phyloP scores from a whole-genome alignment of 176 grass and related monocot genomes.

The Miscanthus lutarioriparius region DNA sequence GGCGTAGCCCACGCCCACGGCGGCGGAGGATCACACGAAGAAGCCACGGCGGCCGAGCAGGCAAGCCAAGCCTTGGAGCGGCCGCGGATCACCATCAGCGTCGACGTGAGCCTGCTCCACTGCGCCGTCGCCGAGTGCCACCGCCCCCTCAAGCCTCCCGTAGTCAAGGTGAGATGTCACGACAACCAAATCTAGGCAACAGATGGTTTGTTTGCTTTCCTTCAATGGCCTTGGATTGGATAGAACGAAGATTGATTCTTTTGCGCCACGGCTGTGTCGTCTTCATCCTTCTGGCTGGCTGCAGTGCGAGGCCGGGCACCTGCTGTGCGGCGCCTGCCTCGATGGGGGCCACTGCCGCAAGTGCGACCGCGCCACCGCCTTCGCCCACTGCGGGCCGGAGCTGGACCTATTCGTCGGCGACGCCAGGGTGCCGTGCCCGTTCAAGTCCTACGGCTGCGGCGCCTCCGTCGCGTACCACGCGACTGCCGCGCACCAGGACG shows the following conservation, averaged over 20 bases:
- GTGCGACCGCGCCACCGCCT: not conserved
- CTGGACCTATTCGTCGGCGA: not conserved
- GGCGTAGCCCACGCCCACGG: no score
- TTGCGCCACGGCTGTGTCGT: not conserved
- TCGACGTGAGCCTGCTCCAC: not conserved
- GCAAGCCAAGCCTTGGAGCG: not conserved
- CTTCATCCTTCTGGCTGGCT: not conserved
- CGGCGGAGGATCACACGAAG: not conserved
- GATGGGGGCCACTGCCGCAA: not conserved
- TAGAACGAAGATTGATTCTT: not conserved
- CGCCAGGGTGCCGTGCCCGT: conserved; percentile 32
- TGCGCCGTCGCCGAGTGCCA: conserved; percentile 12
- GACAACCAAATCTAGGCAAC: not conserved
- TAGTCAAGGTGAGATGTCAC: not conserved
- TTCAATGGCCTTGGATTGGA: not conserved
- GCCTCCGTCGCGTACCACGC: not conserved
- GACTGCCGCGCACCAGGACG: not conserved
- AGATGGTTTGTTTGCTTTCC: not conserved
- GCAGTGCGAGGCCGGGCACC: no score
- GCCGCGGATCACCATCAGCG: not conserved
- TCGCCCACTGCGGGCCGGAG: not conserved
- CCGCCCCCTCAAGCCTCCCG: conserved; percentile 15
- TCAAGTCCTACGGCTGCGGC: conserved; percentile 3
- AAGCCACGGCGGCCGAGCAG: not conserved
- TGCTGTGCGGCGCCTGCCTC: not conserved